Evolutionary conservation across 2,329 filamentous ascomycete genomes (phyloP).

Genomic region (Fusarium albosuccineum): DNA sequence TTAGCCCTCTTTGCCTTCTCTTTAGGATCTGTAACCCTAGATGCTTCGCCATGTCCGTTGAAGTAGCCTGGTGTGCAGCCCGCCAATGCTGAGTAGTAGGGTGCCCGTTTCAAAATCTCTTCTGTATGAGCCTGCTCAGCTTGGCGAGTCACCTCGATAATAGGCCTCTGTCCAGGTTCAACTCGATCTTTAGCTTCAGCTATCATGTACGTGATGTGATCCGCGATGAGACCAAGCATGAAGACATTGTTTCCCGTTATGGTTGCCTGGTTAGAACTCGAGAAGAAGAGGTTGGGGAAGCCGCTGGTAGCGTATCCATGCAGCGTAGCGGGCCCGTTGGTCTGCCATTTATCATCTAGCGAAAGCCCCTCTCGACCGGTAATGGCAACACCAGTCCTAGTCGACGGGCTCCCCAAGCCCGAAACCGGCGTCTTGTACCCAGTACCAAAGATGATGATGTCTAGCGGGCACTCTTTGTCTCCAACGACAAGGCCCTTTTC

Average conservation of each 20-base stretch:
- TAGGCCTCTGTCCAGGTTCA: not conserved
- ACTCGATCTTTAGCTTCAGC: not conserved
- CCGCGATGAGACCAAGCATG: constrained; percentile 50
- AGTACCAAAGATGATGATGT: constrained; percentile 43
- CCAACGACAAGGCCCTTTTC: constrained; percentile 1
- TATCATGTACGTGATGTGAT: constrained; percentile 9
- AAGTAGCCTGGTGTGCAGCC: constrained; percentile 10
- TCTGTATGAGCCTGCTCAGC: constrained; percentile 6
- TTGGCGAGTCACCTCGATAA: constrained; percentile 5
- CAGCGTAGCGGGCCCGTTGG: constrained; percentile 59
- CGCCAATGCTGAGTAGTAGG: constrained; percentile 7
- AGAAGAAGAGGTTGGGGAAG: constrained; percentile 69
- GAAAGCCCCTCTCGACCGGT: constrained; percentile 58
- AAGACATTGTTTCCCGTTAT: constrained; percentile 54
- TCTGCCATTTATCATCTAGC: constrained; percentile 59
- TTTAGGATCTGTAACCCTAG: constrained; percentile 3
- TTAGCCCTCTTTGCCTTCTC: constrained; percentile 5
- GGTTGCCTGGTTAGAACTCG: constrained; percentile 56
- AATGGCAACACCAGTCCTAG: constrained; percentile 42
- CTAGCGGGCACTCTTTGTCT: not conserved
- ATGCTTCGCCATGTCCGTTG: constrained; percentile 2
- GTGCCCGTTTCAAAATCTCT: constrained; percentile 11
- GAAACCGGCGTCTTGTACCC: constrained; percentile 51
- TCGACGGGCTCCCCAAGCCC: not conserved
- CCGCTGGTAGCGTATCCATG: constrained; percentile 62